phyloP scores from a whole-genome alignment of 106 monocot species.

The Dendrobium officinale region DNA sequence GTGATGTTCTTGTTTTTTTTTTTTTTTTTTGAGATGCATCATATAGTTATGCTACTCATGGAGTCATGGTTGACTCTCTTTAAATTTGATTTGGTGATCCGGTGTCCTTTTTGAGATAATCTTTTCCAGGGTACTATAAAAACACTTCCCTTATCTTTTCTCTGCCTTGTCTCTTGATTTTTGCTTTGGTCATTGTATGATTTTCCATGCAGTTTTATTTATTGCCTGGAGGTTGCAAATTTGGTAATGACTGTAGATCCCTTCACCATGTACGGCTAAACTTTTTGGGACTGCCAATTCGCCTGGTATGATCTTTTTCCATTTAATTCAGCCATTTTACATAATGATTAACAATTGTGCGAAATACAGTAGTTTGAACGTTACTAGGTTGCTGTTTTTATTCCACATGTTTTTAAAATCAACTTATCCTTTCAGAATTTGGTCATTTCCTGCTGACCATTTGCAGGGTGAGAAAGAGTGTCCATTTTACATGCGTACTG shows the following conservation, averaged over 20 bases:
- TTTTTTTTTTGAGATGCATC: neutral
- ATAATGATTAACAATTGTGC: neutral
- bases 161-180: neutral
- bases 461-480: conserved; percentile 47
- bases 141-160: neutral
- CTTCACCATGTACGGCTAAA: conserved; percentile 28
- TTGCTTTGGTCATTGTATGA: neutral
- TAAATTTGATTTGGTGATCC: neutral
- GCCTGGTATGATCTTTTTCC: conserved; percentile 40
- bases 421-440: neutral
- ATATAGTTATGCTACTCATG: neutral
- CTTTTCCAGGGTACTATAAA: neutral
- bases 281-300: conserved; percentile 65
- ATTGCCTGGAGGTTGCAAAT: conserved; percentile 4
- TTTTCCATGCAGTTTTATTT: neutral
- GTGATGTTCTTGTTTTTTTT: neutral
- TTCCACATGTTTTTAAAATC: neutral
- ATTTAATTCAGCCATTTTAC: neutral
- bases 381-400: neutral
- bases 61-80: neutral
- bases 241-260: neutral
- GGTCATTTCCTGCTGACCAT: neutral
- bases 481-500: conserved; percentile 45
- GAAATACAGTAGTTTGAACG: neutral
- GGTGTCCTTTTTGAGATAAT: neutral